Evolutionary conservation across 2,329 filamentous ascomycete species (phyloP), one percentile per base, ranked within the genome.

Genomic region (Colletotrichum sp.): DNA sequence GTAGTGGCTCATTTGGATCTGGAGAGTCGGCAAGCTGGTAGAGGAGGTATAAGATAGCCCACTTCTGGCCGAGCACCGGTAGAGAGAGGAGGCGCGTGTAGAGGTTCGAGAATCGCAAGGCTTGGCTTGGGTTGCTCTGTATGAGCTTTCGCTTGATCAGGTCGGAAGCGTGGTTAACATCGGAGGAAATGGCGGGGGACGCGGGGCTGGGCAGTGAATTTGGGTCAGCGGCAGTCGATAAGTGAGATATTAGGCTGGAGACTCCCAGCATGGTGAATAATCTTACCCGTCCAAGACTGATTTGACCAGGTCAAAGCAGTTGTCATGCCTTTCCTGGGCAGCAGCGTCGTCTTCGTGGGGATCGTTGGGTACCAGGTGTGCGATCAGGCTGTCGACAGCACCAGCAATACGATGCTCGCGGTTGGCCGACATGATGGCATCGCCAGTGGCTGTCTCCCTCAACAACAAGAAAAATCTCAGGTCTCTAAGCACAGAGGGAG

Each of bases 31-130:
- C 93, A 64, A 98, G 90, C 80, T 95, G 93, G 83, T 97, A 94
- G 57, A 99, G 91, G 57, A 99, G 92, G 83, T 98, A 98, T 25
- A 99, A 89, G 79, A 99, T 98, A 5, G 95, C 95, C 96, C 96
- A 99, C 90, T 99, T 99, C 85, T 98, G 95, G 81, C 95, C 94
- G 61, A 99, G 90, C 8, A 99, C 96, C 1, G 96, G 96, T 79
- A 98, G 92, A n/a, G 95, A 95, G 30, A 98, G 89, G 22, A 99
- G 90, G 72, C 95, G 92, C 39, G 95, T 95, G 85, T 98, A 98
- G 32, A 99, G 90, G 82, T 98, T 98, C 29, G 95, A 94, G 85
- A 98, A 98, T 77, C 93, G 92, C 25, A 96, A 89, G 5, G 96
- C 95, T 84, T 96, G 94, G 78, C 91, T 94, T 62, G 91, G 91